Evolutionary conservation across 1,284 basidiomycete species (phyloP).

Genomic region (Earliella scabrosa): DNA sequence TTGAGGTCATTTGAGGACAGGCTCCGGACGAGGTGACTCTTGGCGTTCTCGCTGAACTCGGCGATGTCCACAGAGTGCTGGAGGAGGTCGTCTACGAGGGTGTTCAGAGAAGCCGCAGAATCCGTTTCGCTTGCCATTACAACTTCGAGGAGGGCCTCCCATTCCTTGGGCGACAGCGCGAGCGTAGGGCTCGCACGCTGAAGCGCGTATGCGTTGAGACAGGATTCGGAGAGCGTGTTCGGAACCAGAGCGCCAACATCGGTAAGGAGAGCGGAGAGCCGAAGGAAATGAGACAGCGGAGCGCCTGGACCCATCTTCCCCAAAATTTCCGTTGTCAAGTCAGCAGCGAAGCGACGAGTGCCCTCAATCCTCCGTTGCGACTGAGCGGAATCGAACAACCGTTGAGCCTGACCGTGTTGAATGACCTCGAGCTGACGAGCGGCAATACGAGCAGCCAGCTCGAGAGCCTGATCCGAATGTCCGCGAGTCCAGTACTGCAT

Average conservation of each 20-base stretch:
- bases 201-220: constrained; percentile 35
- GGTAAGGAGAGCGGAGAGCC: constrained; percentile 19
- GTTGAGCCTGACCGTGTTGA: constrained; percentile 14
- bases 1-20: constrained; percentile 20
- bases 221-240: constrained; percentile 14
- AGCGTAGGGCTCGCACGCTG: constrained; percentile 27
- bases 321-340: constrained; percentile 16
- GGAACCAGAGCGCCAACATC: constrained; percentile 22
- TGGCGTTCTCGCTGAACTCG: constrained; percentile 19
- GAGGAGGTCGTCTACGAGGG: constrained; percentile 23
- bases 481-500: constrained; percentile 24
- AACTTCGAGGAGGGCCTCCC: constrained; percentile 36
- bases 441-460: constrained; percentile 17
- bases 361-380: constrained; percentile 23
- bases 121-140: constrained; percentile 19
- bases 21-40: constrained; percentile 21
- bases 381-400: constrained; percentile 18
- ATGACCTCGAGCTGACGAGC: constrained; percentile 20
- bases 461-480: constrained; percentile 17
- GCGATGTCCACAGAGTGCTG: constrained; percentile 23
- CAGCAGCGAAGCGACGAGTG: constrained; percentile 21
- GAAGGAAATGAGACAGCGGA: constrained; percentile 16
- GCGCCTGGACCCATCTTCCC: background rate
- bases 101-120: constrained; percentile 20
- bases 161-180: constrained; percentile 29